Percentiles rank a stretch among this genome's conserved stretches.
phyloP scores from a whole-genome alignment of 495 filamentous ascomycete genomes.

The Daldinia vernicosa region DNA sequence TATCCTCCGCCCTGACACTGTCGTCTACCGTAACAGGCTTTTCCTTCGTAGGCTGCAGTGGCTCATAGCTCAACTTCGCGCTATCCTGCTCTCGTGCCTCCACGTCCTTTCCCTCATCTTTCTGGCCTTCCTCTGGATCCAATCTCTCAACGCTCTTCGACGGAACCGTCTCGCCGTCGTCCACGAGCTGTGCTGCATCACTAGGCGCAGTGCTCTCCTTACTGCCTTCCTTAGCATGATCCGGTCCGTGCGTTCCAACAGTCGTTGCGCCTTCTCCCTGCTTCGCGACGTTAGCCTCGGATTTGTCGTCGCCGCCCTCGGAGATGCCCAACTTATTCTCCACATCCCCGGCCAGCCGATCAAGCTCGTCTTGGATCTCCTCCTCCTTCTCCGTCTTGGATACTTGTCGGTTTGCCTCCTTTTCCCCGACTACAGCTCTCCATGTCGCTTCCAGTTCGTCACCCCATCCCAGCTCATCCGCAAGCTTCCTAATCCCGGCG shows the following conservation, averaged over 20 bases:
- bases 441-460: slow-evolving; percentile 76
- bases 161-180: slow-evolving; percentile 2
- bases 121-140: neutral
- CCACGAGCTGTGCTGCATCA: slow-evolving; percentile 25
- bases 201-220: neutral
- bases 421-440: slow-evolving; percentile 52
- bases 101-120: neutral
- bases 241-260: neutral
- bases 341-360: slow-evolving; percentile 50
- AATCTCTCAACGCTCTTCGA: neutral
- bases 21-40: slow-evolving; percentile 5
- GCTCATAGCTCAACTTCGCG: slow-evolving; percentile 16
- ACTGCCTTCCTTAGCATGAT: neutral
- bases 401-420: slow-evolving; percentile 54
- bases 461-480: slow-evolving; percentile 83
- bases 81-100: neutral
- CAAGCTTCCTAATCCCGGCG: slow-evolving; percentile 81
- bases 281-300: slow-evolving; percentile 37
- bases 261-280: slow-evolving; percentile 25
- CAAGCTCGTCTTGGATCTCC: slow-evolving; percentile 43
- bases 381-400: slow-evolving; percentile 35
- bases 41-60: slow-evolving; percentile 13
- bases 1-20: slow-evolving; percentile 1
- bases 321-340: slow-evolving; percentile 51
- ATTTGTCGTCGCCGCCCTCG: slow-evolving; percentile 29